These are phyloP conservation scores for Colletotrichum salicis DNA, from an alignment of 2,329 filamentous ascomycete species.

Conservation along the genomic window DNA sequence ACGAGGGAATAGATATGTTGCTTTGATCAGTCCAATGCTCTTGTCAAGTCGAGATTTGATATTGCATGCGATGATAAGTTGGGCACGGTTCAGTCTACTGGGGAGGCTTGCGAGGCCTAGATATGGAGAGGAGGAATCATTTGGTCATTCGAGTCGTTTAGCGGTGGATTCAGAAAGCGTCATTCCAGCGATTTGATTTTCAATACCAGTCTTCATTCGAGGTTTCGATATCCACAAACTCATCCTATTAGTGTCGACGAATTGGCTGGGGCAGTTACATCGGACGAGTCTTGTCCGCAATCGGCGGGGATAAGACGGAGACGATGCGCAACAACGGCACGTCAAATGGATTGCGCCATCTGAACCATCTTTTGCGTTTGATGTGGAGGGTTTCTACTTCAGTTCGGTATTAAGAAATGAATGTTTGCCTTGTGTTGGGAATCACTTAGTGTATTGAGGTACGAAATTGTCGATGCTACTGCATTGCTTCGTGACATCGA, in stretches of 20 bases:
- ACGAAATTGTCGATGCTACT: too few relatives aligned
- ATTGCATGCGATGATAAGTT: slow-evolving; percentile 23
- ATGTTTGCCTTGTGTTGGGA: too few relatives aligned
- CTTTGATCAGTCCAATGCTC: slow-evolving; percentile 6
- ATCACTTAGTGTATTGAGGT: too few relatives aligned
- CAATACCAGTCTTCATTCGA: background rate
- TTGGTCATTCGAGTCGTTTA: background rate
- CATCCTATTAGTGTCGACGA: background rate
- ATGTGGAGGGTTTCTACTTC: too few relatives aligned
- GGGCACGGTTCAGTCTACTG: slow-evolving; percentile 7
- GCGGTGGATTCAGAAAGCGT: background rate
- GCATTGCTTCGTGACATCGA: too few relatives aligned
- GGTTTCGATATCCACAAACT: background rate
- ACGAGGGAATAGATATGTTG: slow-evolving; percentile 5
- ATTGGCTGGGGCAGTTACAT: too few relatives aligned
- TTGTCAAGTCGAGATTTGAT: background rate
- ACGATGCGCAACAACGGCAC: too few relatives aligned
- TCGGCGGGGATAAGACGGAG: too few relatives aligned
- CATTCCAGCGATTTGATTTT: background rate
- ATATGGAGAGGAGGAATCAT: background rate
- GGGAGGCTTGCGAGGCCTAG: slow-evolving; percentile 7
- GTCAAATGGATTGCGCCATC: too few relatives aligned
- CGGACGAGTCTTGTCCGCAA: too few relatives aligned
- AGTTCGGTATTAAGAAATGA: too few relatives aligned
- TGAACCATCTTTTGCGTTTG: too few relatives aligned